phyloP scores from a whole-genome alignment of 2,329 filamentous ascomycete species.

The Biscogniauxia sp. region DNA sequence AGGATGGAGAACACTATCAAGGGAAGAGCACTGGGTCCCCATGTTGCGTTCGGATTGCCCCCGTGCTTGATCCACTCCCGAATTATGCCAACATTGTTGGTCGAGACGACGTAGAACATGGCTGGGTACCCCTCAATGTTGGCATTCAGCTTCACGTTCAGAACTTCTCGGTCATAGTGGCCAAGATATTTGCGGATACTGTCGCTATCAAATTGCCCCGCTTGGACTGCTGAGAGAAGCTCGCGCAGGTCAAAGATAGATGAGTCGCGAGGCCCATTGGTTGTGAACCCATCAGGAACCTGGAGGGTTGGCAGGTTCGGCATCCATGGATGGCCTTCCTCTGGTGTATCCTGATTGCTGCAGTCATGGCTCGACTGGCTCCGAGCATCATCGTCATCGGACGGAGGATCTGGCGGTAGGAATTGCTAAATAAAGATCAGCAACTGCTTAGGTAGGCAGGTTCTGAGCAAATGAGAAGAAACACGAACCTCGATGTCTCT shows the following conservation, averaged over 20 bases:
- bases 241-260: constrained; percentile 4
- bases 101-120: constrained; percentile 19
- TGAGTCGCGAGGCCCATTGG: not conserved
- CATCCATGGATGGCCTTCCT: constrained; percentile 7
- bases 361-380: not conserved
- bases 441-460: too few species aligned
- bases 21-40: constrained; percentile 9
- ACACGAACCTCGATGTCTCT: constrained; percentile 7
- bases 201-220: constrained; percentile 3
- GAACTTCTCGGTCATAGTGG: constrained; percentile 3
- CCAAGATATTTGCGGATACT: constrained; percentile 12
- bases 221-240: constrained; percentile 10
- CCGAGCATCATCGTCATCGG: constrained; percentile 1
- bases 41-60: constrained; percentile 15
- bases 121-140: constrained; percentile 14
- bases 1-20: constrained; percentile 18
- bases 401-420: constrained; percentile 5
- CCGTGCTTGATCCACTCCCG: constrained; percentile 18
- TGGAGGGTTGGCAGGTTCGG: constrained; percentile 7
- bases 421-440: constrained; percentile 1
- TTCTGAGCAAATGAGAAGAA: not conserved
- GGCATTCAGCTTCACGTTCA: constrained; percentile 10
- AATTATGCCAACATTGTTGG: constrained; percentile 12
- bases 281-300: constrained; percentile 1
- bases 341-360: not conserved